Base-by-base conservation (phyloP, 495 filamentous ascomycete species). In the Hapsidospora chrysogenum region DNA sequence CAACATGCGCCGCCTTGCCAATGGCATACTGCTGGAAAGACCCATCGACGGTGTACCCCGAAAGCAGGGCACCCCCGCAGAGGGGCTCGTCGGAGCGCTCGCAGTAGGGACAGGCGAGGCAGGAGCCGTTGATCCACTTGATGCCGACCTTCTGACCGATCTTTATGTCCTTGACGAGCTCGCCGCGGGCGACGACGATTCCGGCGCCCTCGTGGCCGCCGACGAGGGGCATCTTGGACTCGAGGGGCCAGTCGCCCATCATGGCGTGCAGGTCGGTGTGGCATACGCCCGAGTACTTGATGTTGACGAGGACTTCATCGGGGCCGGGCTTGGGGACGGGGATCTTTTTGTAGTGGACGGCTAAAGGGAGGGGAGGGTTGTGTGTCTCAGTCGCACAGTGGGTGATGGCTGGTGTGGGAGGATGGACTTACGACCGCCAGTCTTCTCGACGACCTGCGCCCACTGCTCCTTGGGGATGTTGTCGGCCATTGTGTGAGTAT, bases 171-270 rank as follows among this genome's bases (percentile, higher is more conserved):
- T 67, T 58, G 15, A 84, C 83, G 7, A 85, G 62, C 6, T 71
- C 57, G 41, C 85, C 85, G 36, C 66, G 66, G 17, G 82, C 81
- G 14, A 92, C 85, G 21, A 94, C 80, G 26, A 85, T 57, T 48
- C 85, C 85, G 20, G 85, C 81, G 38, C 80, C 86, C 58, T 93
- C 85, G 58, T 95, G 86, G n/a, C 86, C 86, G 46, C 86, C 85
- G 27, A 95, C 77, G n/a, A 92, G 65, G 10, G 83, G 80, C 0
- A 18, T 15, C 60, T 92, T 92, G 42, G 70, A 70, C 4, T 61
- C 50, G 28, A 92, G 54, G 9, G 86, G 85, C 84, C 85, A 92
- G 60, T 92, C 80, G 41, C 86, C 84, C 35, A 77, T 81, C 58
- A 85, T 64, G 34, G 84, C 83, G 61, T 89, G 80, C 16, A 84